Evolutionary conservation across 306 rosid genomes (phyloP), one percentile per base, ranked within the genome.

Genomic region (Acacia melanoxylon): DNA sequence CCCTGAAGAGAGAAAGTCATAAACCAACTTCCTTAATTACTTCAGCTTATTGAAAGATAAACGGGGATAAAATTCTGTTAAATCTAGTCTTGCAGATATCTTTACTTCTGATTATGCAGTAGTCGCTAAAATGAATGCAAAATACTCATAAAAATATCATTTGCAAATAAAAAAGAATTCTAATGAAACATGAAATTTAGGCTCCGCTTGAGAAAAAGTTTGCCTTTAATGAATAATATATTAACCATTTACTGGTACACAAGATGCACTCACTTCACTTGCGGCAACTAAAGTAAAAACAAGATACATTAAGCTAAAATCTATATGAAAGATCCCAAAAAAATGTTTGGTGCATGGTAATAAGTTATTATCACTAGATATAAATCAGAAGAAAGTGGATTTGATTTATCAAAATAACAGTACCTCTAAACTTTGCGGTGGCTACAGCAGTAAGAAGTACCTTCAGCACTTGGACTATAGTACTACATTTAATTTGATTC

Each of bases 401-500:
- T 68, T 11, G 12, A 25, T 80, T 62, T 56, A 80, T 67, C 74
- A 80, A 74, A 12, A 77, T 68, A 41, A 80, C 42, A 86, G 19
- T 89, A 96, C 99, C 98, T 94, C 99, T 89, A 83, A 96, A 96
- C 89, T 92, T 96, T 68, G 97, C 68, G 80, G 99, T 94, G 76
- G 99, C 97, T 84, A 94, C 99, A 10, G 98, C 97, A 66, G 98
- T 96, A 84, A 96, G 98, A 80, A 96, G 98, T 81, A 94, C 99
- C 90, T 96, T 96, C 91, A 96, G 86, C 90, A 96, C 99, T 91
- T 96, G 99, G 85, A 96, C 89, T 88, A 92, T 85, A 29, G 99
- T 94, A 84, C 99, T 96, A 97, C 94, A 89, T 33, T 87, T 29
- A 70, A 74, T 41, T 88, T 35, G 73, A 71, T 79, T 79, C 77